Conservation (phyloP, 305 asterid species). For the Ruellia speciosa region DNA sequence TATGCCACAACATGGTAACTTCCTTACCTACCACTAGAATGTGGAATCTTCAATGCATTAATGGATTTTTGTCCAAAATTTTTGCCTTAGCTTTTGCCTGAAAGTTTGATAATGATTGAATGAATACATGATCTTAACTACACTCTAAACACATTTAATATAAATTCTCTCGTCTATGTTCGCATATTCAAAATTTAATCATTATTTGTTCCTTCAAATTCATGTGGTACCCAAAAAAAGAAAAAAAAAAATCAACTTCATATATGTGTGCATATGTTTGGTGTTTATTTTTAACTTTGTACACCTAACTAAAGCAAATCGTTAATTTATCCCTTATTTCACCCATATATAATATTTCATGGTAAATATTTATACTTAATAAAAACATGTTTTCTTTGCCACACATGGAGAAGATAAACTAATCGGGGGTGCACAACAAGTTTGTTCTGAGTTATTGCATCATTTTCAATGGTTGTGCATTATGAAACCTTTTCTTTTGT, state of each 20-base stretch:
- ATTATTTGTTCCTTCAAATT: too few relatives aligned
- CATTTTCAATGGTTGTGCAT: constrained; percentile 8
- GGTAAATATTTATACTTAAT: too few relatives aligned
- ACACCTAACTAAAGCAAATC: not conserved
- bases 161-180: not conserved
- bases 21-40: constrained; percentile 21
- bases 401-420: too few relatives aligned
- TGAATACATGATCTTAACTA: not conserved
- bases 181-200: not conserved
- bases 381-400: too few relatives aligned
- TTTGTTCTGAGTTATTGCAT: not conserved
- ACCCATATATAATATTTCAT: too few relatives aligned
- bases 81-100: constrained; percentile 15
- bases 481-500: not conserved
- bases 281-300: too few relatives aligned
- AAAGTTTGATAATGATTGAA: not conserved
- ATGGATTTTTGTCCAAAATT: constrained; percentile 15
- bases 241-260: too few relatives aligned
- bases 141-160: not conserved
- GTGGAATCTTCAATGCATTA: constrained; percentile 18
- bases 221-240: too few relatives aligned
- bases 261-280: too few relatives aligned
- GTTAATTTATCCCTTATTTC: too few relatives aligned
- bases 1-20: constrained; percentile 82
- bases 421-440: not conserved